A percentile compares a stretch with the other conserved stretches of the same genome.
phyloP scores from a whole-genome alignment of 2,329 filamentous ascomycete genomes.

The Phialophora verrucosa region DNA sequence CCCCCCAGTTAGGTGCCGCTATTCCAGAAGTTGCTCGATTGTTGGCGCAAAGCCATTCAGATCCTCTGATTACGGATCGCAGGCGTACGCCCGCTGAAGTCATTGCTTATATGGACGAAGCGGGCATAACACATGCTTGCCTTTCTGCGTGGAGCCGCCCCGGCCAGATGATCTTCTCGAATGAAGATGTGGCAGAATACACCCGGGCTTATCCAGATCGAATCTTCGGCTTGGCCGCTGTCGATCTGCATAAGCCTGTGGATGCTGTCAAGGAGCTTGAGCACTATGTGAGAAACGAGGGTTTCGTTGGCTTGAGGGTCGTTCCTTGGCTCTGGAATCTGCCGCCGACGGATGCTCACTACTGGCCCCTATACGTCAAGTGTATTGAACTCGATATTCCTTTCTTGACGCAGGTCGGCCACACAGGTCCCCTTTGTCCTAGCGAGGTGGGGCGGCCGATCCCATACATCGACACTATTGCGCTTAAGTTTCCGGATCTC shows the following conservation, averaged over 20 bases:
- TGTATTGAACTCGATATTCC: conserved; percentile 42
- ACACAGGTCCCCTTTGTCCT: conserved; percentile 40
- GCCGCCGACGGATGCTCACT: conserved; percentile 40
- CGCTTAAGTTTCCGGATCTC: conserved; percentile 39
- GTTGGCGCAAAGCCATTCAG: conserved; percentile 21
- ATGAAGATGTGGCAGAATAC: conserved; percentile 38
- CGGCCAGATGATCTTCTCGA: conserved; percentile 37
- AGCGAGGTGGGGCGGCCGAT: conserved; percentile 42
- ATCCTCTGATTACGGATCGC: conserved; percentile 5
- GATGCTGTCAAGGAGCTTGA: conserved; percentile 40
- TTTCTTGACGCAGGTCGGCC: conserved; percentile 42
- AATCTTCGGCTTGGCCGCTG: conserved; percentile 40
- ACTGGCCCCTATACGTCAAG: conserved; percentile 42
- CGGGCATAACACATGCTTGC: conserved; percentile 36
- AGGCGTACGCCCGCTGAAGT: conserved; percentile 35
- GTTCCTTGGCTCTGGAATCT: conserved; percentile 42
- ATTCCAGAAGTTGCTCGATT: conserved; percentile 23
- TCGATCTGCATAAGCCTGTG: conserved; percentile 40
- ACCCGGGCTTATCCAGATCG: conserved; percentile 39
- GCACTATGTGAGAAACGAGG: conserved; percentile 40
- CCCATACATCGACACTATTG: conserved; percentile 40
- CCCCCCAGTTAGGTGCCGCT: neutral
- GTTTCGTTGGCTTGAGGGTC: conserved; percentile 40
- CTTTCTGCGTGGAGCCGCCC: conserved; percentile 38
- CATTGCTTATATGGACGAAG: conserved; percentile 36